Evolutionary conservation across 176 grass and related monocot genomes (phyloP).

Genomic region (Typha latifolia): DNA sequence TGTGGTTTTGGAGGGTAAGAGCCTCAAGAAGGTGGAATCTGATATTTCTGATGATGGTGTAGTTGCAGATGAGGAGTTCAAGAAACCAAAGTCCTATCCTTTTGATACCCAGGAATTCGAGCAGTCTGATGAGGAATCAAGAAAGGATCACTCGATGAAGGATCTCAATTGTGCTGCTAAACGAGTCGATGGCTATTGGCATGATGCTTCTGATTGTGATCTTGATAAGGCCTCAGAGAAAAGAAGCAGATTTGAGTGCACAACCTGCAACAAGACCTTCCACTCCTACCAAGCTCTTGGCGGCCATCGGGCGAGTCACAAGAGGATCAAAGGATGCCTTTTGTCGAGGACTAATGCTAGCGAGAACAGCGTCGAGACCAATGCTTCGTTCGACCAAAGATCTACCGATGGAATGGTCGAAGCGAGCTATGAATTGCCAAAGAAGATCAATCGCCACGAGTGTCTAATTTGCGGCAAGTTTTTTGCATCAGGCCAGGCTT

Average conservation of each 20-base stretch:
- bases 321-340: slow-evolving; percentile 8
- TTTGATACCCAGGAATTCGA: no score
- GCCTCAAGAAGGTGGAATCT: slow-evolving; percentile 13
- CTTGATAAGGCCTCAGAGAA: neutral
- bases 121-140: no score
- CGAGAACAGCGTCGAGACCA: neutral
- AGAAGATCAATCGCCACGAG: slow-evolving; percentile 8
- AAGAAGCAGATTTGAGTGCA: slow-evolving; percentile 14
- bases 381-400: no score
- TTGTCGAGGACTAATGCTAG: neutral
- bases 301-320: slow-evolving; percentile 29
- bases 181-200: neutral
- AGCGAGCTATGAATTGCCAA: neutral
- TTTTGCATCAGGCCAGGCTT: slow-evolving; percentile 16
- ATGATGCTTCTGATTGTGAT: neutral
- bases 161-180: slow-evolving; percentile 1
- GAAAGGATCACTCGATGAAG: neutral
- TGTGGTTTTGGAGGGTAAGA: slow-evolving; percentile 3
- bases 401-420: neutral
- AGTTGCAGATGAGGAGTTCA: slow-evolving; percentile 4
- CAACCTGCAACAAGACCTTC: slow-evolving; percentile 32
- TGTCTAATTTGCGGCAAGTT: slow-evolving; percentile 32
- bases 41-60: slow-evolving; percentile 14
- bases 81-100: neutral
- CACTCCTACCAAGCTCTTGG: slow-evolving; percentile 33